Evolutionary conservation across 345 rosid genomes (phyloP).

Genomic region (Kandelia obovata): DNA sequence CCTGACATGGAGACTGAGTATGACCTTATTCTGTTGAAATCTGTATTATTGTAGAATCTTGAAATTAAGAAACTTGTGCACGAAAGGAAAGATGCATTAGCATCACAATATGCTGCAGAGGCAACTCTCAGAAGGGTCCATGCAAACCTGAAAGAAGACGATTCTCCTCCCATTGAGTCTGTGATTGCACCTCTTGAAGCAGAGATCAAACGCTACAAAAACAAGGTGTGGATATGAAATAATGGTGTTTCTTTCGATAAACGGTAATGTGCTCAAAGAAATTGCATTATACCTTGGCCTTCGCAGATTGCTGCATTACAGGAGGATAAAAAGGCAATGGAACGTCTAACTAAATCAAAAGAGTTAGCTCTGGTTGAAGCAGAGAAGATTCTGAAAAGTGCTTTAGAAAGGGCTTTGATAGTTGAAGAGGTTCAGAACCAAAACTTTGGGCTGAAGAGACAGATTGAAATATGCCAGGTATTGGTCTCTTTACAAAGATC

Average conservation of each 20-base stretch:
- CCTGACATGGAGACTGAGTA: constrained; percentile 3
- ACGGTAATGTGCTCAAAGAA: too few relatives aligned
- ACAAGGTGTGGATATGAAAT: constrained; percentile 42
- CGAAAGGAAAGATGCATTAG: constrained; percentile 77
- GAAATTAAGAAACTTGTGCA: constrained; percentile 59
- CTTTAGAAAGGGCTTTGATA: constrained; percentile 86
- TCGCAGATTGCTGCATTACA: constrained; percentile 57
- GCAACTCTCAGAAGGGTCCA: constrained; percentile 75
- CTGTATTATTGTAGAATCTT: constrained; percentile 48
- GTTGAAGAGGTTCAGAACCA: constrained; percentile 96
- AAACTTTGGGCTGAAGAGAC: constrained; percentile 74
- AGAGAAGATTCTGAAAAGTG: constrained; percentile 72
- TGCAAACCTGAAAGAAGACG: constrained; percentile 63
- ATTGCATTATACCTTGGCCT: background rate
- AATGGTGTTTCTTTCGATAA: background rate
- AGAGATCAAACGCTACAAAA: constrained; percentile 67
- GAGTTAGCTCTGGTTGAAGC: constrained; percentile 86
- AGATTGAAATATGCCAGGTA: constrained; percentile 88
- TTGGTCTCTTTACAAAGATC: background rate
- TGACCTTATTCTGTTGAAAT: constrained; percentile 8
- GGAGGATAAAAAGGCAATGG: constrained; percentile 89
- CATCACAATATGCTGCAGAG: constrained; percentile 92
- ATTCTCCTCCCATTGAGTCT: constrained; percentile 54
- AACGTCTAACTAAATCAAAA: constrained; percentile 81
- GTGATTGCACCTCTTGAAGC: constrained; percentile 86